Evolutionary conservation across 2,329 filamentous ascomycete species (phyloP).

Genomic region (Penicillium palitans): DNA sequence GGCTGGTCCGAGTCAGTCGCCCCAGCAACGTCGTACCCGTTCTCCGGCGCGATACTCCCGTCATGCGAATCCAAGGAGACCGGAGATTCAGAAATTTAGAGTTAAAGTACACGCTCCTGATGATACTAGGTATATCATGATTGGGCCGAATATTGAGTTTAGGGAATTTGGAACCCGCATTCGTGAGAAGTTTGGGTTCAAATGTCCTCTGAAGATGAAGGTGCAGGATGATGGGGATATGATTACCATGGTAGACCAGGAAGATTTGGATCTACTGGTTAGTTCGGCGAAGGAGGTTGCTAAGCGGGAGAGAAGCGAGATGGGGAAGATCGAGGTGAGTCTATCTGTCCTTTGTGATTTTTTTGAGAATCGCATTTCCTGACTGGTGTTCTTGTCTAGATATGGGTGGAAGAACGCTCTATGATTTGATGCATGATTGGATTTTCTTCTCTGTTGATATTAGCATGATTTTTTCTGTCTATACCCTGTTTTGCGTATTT

Average conservation of each 20-base stretch:
- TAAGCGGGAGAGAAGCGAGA: slow-evolving; percentile 71
- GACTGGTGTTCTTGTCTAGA: slow-evolving; percentile 29
- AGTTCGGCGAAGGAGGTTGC: slow-evolving; percentile 67
- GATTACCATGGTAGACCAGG: slow-evolving; percentile 96
- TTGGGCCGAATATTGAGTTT: slow-evolving; percentile 71
- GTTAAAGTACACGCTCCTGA: slow-evolving; percentile 85
- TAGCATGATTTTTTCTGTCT: slow-evolving; percentile 14
- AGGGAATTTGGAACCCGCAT: slow-evolving; percentile 76
- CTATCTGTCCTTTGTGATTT: not conserved
- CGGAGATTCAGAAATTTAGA: slow-evolving; percentile 74
- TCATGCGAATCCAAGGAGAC: slow-evolving; percentile 43
- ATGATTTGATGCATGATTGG: slow-evolving; percentile 25
- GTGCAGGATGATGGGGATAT: slow-evolving; percentile 91
- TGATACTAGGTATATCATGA: slow-evolving; percentile 91
- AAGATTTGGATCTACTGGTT: slow-evolving; percentile 89
- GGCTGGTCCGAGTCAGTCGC: slow-evolving; percentile 23
- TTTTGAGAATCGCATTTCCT: slow-evolving; percentile 1
- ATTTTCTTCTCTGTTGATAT: slow-evolving; percentile 7
- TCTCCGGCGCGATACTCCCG: slow-evolving; percentile 30
- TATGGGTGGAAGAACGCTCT: slow-evolving; percentile 44
- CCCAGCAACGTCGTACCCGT: slow-evolving; percentile 37
- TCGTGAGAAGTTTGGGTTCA: slow-evolving; percentile 79
- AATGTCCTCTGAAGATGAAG: slow-evolving; percentile 68
- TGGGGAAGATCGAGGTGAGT: slow-evolving; percentile 93
- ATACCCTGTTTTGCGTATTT: slow-evolving; percentile 22